Conservation (phyloP, 1,139 yeast species). For the Torulaspora globosa region DNA sequence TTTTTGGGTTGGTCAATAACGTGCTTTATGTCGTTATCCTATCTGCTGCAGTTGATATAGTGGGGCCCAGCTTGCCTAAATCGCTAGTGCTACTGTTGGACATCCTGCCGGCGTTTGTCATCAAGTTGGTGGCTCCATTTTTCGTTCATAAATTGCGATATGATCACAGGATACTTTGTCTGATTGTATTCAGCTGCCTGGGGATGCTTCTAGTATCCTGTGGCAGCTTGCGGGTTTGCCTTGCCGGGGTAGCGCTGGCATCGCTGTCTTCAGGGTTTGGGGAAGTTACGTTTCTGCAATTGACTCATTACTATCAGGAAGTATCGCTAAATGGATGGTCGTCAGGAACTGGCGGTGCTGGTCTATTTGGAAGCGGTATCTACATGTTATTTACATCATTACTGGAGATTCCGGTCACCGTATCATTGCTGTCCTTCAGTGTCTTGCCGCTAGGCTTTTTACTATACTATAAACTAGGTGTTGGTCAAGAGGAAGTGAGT, state of each 20-base stretch:
- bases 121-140: slow-evolving; percentile 76
- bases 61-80: slow-evolving; percentile 79
- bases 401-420: slow-evolving; percentile 44
- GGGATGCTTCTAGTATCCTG: slow-evolving; percentile 77
- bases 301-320: slow-evolving; percentile 66
- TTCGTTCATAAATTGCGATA: slow-evolving; percentile 67
- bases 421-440: slow-evolving; percentile 48
- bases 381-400: slow-evolving; percentile 55
- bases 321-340: slow-evolving; percentile 79
- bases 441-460: slow-evolving; percentile 48
- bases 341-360: slow-evolving; percentile 95
- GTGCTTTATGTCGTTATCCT: slow-evolving; percentile 85
- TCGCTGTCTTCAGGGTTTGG: slow-evolving; percentile 86
- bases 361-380: slow-evolving; percentile 69
- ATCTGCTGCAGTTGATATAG: slow-evolving; percentile 88
- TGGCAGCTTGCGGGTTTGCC: slow-evolving; percentile 37
- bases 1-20: slow-evolving; percentile 83
- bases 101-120: slow-evolving; percentile 71
- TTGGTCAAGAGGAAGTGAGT: slow-evolving; percentile 9
- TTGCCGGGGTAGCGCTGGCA: slow-evolving; percentile 76
- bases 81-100: slow-evolving; percentile 83
- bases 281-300: slow-evolving; percentile 78
- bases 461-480: slow-evolving; percentile 38
- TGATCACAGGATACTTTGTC: slow-evolving; percentile 46
- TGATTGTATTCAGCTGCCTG: slow-evolving; percentile 57